Evolutionary conservation across 169 alveolate species (phyloP), one percentile per base, ranked within the genome.

Genomic region (Amoebophrya sp.): DNA sequence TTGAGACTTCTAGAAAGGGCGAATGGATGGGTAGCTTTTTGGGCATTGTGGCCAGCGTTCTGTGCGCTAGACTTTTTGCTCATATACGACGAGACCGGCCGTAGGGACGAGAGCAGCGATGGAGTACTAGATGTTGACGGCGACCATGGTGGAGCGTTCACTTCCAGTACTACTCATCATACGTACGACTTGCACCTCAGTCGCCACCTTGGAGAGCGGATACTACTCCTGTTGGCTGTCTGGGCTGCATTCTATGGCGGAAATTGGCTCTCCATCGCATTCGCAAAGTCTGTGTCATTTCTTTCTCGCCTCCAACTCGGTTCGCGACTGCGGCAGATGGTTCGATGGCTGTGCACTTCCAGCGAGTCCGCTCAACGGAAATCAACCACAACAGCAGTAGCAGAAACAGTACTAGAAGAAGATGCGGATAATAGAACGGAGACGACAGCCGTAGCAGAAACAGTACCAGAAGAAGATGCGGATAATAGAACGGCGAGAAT

Each of bases 31-130:
- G 83, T 65, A 36, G 83, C 83, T 6, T 65, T 26, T 26, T 65
- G 83, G 83, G 83, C 83, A 0, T 65, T 65, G 83, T 65, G 83
- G 83, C 83, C 83, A 6, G 39, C n/a, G 83, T 36, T 65, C 33
- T 65, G 33, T 0, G 39, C n/a, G 2, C 38, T 36, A 6, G 36
- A 65, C 3, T 1, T 36, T 29, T 6, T 65, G 36, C 38, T 26
- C 83, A 36, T 0, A 0, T 29, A 36, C 0, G 83, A 6, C 33
- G 36, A 12, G 1, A 65, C n/a, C 33, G 1, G 83, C 83, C n/a
- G 83, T 36, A 26, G 83, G 83, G 0, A 18, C 83, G 33, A 65
- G 33, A 65, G 18, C 29, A 47, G 65, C 29, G 65, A 47, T 12
- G 6, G 65, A 6, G 65, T 12, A 6, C 65, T 47, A 6, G 33